Evolutionary conservation across 208 protist genomes (phyloP).

Genomic region (Sergeia podlipaevii): DNA sequence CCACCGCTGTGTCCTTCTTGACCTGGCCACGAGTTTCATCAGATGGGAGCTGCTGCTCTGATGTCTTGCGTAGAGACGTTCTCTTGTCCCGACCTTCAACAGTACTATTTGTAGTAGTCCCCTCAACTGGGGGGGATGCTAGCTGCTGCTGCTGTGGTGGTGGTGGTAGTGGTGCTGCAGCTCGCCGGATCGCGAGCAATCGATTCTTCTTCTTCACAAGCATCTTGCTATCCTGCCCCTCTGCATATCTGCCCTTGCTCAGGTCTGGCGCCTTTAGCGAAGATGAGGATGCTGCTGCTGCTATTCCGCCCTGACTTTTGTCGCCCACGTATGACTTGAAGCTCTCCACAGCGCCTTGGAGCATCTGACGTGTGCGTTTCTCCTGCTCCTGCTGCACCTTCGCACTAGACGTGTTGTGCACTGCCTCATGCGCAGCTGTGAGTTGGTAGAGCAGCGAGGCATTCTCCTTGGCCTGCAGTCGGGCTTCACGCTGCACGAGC

Average conservation of each 20-base stretch:
- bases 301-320: neutral
- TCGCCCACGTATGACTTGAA: constrained; percentile 16
- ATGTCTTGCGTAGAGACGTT: too few relatives aligned
- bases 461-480: constrained; percentile 34
- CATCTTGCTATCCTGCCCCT: neutral
- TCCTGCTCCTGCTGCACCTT: constrained; percentile 21
- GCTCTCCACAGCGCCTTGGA: constrained; percentile 25
- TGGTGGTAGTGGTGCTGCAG: neutral
- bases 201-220: neutral
- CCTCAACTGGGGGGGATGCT: too few relatives aligned
- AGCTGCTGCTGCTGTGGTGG: neutral
- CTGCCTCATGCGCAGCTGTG: constrained; percentile 18
- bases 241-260: neutral
- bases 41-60: too few relatives aligned
- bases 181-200: neutral
- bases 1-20: too few relatives aligned
- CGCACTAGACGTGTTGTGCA: constrained; percentile 4
- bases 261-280: neutral
- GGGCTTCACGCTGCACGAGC: constrained; percentile 37
- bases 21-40: too few relatives aligned
- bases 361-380: constrained; percentile 21
- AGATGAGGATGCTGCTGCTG: neutral
- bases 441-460: constrained; percentile 45
- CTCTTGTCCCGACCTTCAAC: too few relatives aligned
- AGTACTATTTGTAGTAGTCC: too few relatives aligned